phyloP scores from a whole-genome alignment of 73 alveolate genomes.

The Paramecium caudatum region DNA sequence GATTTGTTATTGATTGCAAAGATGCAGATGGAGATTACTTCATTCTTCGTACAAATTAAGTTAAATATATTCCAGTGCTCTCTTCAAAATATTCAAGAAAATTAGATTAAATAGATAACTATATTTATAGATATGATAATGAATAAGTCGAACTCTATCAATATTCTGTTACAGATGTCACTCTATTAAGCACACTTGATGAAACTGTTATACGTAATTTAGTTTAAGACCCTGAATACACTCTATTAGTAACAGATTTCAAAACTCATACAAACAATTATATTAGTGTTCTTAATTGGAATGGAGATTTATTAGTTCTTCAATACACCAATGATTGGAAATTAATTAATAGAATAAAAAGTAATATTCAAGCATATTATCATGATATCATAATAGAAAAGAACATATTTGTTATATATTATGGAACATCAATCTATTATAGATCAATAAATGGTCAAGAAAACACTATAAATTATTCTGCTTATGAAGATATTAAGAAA shows the following conservation, averaged over 20 bases:
- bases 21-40: conserved; percentile 13
- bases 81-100: background rate
- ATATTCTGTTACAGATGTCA: background rate
- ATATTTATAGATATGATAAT: background rate
- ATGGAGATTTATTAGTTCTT: background rate
- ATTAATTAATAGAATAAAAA: too few species aligned
- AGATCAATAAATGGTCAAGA: too few species aligned
- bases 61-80: background rate
- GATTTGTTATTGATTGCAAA: background rate
- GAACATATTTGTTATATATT: too few species aligned
- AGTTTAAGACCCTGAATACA: background rate
- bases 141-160: background rate
- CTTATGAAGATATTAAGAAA: too few species aligned
- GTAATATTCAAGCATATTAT: too few species aligned
- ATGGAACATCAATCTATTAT: too few species aligned
- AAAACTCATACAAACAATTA: conserved; percentile 21
- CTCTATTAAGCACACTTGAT: background rate
- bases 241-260: background rate
- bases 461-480: too few species aligned
- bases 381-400: too few species aligned
- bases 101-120: background rate
- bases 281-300: background rate
- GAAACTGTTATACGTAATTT: background rate
- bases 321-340: too few species aligned
- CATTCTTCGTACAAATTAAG: background rate